Evolutionary conservation across 192 early-diverging fungal species (phyloP), one percentile per base, ranked within the genome.

Genomic region (Coemansia nantahalensis): DNA sequence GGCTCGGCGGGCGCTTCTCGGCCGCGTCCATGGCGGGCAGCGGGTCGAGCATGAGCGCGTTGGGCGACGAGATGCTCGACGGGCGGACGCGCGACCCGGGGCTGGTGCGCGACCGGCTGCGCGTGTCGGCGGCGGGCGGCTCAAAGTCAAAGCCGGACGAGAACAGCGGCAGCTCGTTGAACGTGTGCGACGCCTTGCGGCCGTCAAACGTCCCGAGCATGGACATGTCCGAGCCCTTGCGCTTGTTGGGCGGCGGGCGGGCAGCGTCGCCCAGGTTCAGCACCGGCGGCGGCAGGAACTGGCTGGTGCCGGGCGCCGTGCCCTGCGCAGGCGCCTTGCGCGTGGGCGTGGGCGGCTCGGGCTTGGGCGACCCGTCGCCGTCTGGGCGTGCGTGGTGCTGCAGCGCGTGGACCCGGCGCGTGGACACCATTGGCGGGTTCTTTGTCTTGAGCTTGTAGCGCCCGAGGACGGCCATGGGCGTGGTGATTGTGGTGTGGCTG

Each of bases 391-490:
- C 8, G 17, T 53, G 23, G 17, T 48, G 48, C 56, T 65, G 56
- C 36, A 54, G 21, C 23, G 54, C 54, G 11, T 65, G 36, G 5
- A 50, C 58, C 13, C 70, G 52, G 17, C 70, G 70, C 32, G 70
- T 54, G 10, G 63, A 54, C 11, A 47, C 63, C 51, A 66, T 54
- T 1, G 70, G 62, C 5, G 70, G 62, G 49, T 51, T 56, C 30
- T 62, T 68, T 16, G 60, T 60, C 37, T 76, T 76, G 31, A 76
- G 60, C 54, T 76, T 76, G 66, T 76, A 76, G 21, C 58, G 53
- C 23, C 72, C 72, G 14, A 76, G 57, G 16, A 76, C 72, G 3
- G 72, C 58, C 40, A 69, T 33, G 17, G 66, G 66, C 37, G 72
- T 60, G 21, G 65, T 68, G 14, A 76, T 69, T 5, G 72, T 64